Evolutionary conservation across 139 green algal genomes (phyloP).

Genomic region (Nannochloris sp.): DNA sequence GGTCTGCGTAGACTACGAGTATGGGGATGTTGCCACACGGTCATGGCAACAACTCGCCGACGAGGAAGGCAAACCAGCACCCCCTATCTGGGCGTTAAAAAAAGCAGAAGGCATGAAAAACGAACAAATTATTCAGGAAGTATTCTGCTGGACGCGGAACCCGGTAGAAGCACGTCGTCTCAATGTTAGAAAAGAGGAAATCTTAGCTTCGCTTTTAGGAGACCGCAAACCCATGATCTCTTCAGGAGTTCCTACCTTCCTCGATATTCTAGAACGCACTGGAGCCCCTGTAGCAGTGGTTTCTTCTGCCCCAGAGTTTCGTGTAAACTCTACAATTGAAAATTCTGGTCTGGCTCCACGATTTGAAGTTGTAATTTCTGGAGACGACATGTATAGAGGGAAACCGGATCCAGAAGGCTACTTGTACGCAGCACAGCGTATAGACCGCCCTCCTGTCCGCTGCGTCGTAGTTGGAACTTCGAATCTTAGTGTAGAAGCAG

Average conservation of each 20-base stretch:
- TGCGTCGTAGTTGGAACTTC: slow-evolving; percentile 84
- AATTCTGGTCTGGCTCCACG: slow-evolving; percentile 35
- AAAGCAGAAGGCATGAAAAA: slow-evolving; percentile 78
- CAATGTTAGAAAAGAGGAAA: slow-evolving; percentile 63
- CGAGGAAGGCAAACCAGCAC: slow-evolving; percentile 69
- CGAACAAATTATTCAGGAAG: slow-evolving; percentile 80
- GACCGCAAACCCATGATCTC: slow-evolving; percentile 30
- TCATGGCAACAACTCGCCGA: slow-evolving; percentile 75
- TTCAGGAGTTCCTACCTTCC: slow-evolving; percentile 46
- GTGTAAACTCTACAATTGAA: slow-evolving; percentile 42
- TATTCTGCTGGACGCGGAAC: slow-evolving; percentile 88
- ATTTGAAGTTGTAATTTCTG: slow-evolving; percentile 73
- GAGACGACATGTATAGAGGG: slow-evolving; percentile 66
- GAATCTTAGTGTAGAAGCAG: slow-evolving; percentile 80
- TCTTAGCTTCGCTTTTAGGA: slow-evolving; percentile 51
- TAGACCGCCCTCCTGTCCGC: slow-evolving; percentile 76
- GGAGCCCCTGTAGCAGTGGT: slow-evolving; percentile 62
- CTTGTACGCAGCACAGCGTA: slow-evolving; percentile 53
- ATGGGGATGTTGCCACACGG: slow-evolving; percentile 16
- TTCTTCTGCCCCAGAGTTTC: slow-evolving; percentile 42
- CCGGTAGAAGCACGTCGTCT: slow-evolving; percentile 58
- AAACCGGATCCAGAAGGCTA: slow-evolving; percentile 70
- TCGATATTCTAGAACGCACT: slow-evolving; percentile 55
- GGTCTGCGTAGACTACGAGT: slow-evolving; percentile 43
- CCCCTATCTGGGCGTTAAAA: slow-evolving; percentile 59